phyloP scores from a whole-genome alignment of 352 stramenopile species.

The Thalassiosira hispida region DNA sequence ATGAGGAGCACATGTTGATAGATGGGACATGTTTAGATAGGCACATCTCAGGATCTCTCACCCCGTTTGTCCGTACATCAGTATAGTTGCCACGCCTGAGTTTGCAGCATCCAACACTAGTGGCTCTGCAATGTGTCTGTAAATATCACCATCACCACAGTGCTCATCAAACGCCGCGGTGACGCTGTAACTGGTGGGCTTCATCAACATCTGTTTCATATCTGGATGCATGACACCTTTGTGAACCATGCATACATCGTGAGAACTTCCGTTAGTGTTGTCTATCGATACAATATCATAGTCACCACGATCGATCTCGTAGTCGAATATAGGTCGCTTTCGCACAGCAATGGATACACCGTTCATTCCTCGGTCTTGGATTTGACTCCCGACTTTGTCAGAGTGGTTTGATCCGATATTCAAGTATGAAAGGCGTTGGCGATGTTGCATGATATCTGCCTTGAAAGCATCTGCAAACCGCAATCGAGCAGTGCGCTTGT shows the following conservation, averaged over 20 bases:
- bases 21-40: no score
- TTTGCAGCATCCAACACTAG: slow-evolving; percentile 85
- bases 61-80: slow-evolving; percentile 84
- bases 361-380: slow-evolving; percentile 56
- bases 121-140: slow-evolving; percentile 80
- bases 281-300: slow-evolving; percentile 87
- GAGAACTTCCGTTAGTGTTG: slow-evolving; percentile 71
- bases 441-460: slow-evolving; percentile 54
- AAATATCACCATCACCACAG: slow-evolving; percentile 86
- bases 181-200: slow-evolving; percentile 85
- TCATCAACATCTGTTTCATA: slow-evolving; percentile 90
- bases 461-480: slow-evolving; percentile 63
- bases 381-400: slow-evolving; percentile 46
- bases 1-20: no score
- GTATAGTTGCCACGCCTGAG: slow-evolving; percentile 85
- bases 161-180: slow-evolving; percentile 87
- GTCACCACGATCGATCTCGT: slow-evolving; percentile 88
- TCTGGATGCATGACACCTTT: slow-evolving; percentile 91
- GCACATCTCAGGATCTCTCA: no score
- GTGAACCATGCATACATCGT: slow-evolving; percentile 85
- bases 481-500: slow-evolving; percentile 72
- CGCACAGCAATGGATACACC: slow-evolving; percentile 88
- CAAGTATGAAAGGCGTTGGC: slow-evolving; percentile 34
- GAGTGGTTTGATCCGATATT: slow-evolving; percentile 56
- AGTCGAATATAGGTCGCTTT: slow-evolving; percentile 88